Conservation (phyloP, 2,329 filamentous ascomycete genomes). For the Grosmannia serpens region DNA sequence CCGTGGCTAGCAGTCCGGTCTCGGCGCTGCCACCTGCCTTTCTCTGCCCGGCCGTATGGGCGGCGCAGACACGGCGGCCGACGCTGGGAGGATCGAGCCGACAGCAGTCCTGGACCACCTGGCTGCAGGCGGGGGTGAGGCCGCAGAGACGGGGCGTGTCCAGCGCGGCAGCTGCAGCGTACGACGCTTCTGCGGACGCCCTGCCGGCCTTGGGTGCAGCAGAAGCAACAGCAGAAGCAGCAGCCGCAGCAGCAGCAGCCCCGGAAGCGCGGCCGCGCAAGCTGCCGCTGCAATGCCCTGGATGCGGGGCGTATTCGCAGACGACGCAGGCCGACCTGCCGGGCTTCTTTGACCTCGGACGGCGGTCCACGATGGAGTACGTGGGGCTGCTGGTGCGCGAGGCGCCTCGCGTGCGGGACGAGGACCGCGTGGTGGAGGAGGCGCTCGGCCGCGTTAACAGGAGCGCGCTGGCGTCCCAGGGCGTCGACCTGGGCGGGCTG, state of each 20-base stretch:
- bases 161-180: neutral
- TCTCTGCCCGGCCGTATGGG: constrained; percentile 9
- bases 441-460: constrained; percentile 30
- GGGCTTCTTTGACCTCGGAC: constrained; percentile 45
- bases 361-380: constrained; percentile 40
- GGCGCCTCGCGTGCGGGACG: constrained; percentile 15
- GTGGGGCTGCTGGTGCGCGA: constrained; percentile 22
- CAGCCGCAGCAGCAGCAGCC: neutral
- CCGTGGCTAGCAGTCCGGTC: neutral
- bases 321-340: constrained; percentile 36
- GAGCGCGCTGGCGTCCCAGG: constrained; percentile 25
- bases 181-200: neutral
- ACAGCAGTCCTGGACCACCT: neutral
- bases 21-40: constrained; percentile 6
- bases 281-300: constrained; percentile 48
- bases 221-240: neutral
- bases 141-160: neutral
- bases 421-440: constrained; percentile 36
- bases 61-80: neutral
- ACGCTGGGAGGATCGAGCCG: neutral
- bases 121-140: neutral
- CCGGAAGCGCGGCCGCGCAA: neutral
- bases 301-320: constrained; percentile 55
- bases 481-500: constrained; percentile 31
- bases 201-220: neutral